Percentiles rank a stretch among this genome's conserved stretches.
These are phyloP conservation scores for Avena atlantica DNA, from an alignment of 176 grass and related monocot genomes.

Conservation along the genomic window DNA sequence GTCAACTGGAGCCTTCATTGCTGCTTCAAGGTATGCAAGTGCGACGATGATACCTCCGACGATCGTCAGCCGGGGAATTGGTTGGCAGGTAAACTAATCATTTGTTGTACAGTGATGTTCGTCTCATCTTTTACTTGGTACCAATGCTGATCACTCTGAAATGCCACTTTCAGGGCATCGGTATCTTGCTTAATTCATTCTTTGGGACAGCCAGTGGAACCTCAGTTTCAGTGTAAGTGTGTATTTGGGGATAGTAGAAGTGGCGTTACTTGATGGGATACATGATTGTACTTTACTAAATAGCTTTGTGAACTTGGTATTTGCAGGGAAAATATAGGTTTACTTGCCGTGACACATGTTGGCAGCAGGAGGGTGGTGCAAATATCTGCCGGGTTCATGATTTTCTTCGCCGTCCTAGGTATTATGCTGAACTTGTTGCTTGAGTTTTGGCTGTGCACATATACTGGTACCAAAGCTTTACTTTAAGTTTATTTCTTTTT, in stretches of 20 bases:
- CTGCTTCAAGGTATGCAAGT: constrained; percentile 82
- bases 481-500: constrained; percentile 26
- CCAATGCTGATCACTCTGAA: constrained; percentile 10
- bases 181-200: constrained; percentile 76
- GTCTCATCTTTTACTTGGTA: constrained; percentile 13
- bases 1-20: constrained; percentile 88
- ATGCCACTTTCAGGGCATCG: constrained; percentile 63
- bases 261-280: background rate
- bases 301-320: constrained; percentile 29
- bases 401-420: constrained; percentile 97
- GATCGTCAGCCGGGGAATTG: constrained; percentile 84
- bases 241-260: background rate
- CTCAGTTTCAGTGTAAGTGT: constrained; percentile 71
- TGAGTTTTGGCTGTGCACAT: background rate
- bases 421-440: constrained; percentile 8
- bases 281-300: background rate
- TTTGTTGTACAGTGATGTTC: background rate
- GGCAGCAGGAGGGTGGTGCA: constrained; percentile 92
- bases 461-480: background rate
- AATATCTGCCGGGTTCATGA: constrained; percentile 98
- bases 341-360: constrained; percentile 76
- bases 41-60: constrained; percentile 88
- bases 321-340: constrained; percentile 83
- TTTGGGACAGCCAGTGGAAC: constrained; percentile 88
- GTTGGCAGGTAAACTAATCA: constrained; percentile 75